Base-by-base conservation (phyloP, 2,329 filamentous ascomycete genomes). In the Mollisia scopiformis region DNA sequence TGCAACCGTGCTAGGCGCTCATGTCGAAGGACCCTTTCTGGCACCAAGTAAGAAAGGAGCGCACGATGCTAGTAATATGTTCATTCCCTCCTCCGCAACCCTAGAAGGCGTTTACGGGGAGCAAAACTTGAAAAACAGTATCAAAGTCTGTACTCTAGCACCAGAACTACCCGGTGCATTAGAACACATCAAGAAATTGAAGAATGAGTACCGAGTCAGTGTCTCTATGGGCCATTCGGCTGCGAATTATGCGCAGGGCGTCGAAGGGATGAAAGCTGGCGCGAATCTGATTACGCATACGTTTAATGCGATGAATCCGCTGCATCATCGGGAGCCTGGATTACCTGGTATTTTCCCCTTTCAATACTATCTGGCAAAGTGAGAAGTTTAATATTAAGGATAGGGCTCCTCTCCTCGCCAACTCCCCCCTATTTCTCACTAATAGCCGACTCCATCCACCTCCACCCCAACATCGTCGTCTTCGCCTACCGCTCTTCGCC, bases 1-100 rank as follows among this genome's bases (percentile, higher is more conserved):
- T 4, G 82, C 83, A n/a, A 76, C 78, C 19, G 74, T 85, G 6
- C 77, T 85, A 1, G 83, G 83, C 30, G 82, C 82, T n/a, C 83
- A 85, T 66, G 76, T 77, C 19, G 83, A 85, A 76, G 83, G 83
- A 2, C 83, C 83, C 7, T 85, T 82, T 66, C 77, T 86, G 6
- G 76, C 80, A 61, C 77, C 80, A 1, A 71, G 73, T 3, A 85
- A 84, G 68, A 82, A 81, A 68, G 83, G 83, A 39, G 82, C 82
- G 6, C 82, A 85, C 39, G 66, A 70, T 67, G 66, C 67, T 2
- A 55, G 62, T 31, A 67, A 70, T 37, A 67, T 72, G 66, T 67
- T 66, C 25, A 50, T 68, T 11, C 71, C 71, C 8, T 51, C 51
- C 7, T 37, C 55, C 13, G 41, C 64, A n/a, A 55, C 63, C 4